Percentiles rank a stretch among this genome's conserved stretches.
Conservation (phyloP, 768 basidiomycete species). For the Amanita pseudoporphyria region DNA sequence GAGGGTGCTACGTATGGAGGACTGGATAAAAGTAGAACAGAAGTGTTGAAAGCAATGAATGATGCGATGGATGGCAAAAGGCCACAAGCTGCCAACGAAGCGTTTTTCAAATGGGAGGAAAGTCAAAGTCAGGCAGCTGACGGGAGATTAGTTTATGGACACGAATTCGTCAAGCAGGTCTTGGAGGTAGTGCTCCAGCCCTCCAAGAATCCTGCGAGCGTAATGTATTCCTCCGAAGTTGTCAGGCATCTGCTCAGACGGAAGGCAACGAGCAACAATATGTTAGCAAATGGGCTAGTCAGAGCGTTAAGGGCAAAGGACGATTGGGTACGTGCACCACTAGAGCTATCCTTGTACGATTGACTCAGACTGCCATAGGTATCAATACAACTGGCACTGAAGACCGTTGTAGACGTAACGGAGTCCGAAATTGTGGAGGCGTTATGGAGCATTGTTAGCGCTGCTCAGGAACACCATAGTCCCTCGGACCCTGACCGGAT, state of each 20-base stretch:
- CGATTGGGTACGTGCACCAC: slow-evolving; percentile 68
- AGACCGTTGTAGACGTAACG: slow-evolving; percentile 48
- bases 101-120: slow-evolving; percentile 55
- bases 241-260: slow-evolving; percentile 48
- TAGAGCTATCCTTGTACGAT: neutral
- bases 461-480: slow-evolving; percentile 1
- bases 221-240: slow-evolving; percentile 46
- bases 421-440: slow-evolving; percentile 54
- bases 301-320: slow-evolving; percentile 37
- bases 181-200: slow-evolving; percentile 41
- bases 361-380: slow-evolving; percentile 18
- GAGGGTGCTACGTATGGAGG: neutral
- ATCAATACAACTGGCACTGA: slow-evolving; percentile 42
- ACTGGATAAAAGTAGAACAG: slow-evolving; percentile 10
- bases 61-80: slow-evolving; percentile 31
- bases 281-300: slow-evolving; percentile 55
- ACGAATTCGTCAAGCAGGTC: slow-evolving; percentile 53
- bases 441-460: slow-evolving; percentile 32
- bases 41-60: slow-evolving; percentile 29
- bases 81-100: slow-evolving; percentile 42
- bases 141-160: slow-evolving; percentile 9
- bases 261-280: slow-evolving; percentile 44
- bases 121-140: slow-evolving; percentile 15
- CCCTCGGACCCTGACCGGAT: slow-evolving; percentile 30
- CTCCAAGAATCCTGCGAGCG: slow-evolving; percentile 21